These are phyloP conservation scores for Penicillium argentinense DNA, from an alignment of 495 filamentous ascomycete genomes.

Conservation along the genomic window DNA sequence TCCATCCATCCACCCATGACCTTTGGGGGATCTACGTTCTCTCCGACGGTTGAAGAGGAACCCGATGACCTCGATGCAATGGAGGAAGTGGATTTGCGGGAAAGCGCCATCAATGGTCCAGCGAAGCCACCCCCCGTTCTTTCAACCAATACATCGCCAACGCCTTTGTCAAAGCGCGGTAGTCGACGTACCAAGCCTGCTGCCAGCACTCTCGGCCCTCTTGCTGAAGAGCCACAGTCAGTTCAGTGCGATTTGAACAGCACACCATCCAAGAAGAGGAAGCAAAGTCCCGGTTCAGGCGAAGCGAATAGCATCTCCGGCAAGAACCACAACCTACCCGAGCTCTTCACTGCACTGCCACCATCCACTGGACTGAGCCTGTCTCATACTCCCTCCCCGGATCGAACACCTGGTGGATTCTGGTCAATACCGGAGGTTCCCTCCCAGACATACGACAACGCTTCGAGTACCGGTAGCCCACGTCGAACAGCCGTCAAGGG, in stretches of 20 bases:
- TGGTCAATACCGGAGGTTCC: slow-evolving; percentile 31
- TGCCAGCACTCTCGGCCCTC: slow-evolving; percentile 20
- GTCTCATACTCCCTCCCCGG: slow-evolving; percentile 37
- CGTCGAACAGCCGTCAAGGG: slow-evolving; percentile 39
- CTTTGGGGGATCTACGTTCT: slow-evolving; percentile 36
- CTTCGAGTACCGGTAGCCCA: slow-evolving; percentile 30
- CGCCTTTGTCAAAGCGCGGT: slow-evolving; percentile 22
- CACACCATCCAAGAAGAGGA: slow-evolving; percentile 28
- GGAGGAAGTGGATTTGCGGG: slow-evolving; percentile 29
- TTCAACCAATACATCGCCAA: slow-evolving; percentile 22
- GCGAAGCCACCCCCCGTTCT: slow-evolving; percentile 6
- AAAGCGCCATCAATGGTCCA: slow-evolving; percentile 20
- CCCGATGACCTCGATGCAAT: slow-evolving; percentile 32
- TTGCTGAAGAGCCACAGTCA: slow-evolving; percentile 22
- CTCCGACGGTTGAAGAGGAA: slow-evolving; percentile 43
- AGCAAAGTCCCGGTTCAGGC: slow-evolving; percentile 13
- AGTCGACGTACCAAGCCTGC: slow-evolving; percentile 25
- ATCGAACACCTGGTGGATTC: slow-evolving; percentile 21
- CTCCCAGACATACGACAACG: slow-evolving; percentile 28
- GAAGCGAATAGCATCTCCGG: slow-evolving; percentile 6
- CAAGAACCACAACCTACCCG: slow-evolving; percentile 20
- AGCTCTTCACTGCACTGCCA: slow-evolving; percentile 29
- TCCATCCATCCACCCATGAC: slow-evolving; percentile 46
- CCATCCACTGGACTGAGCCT: slow-evolving; percentile 18
- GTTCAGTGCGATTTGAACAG: slow-evolving; percentile 14